Percentiles rank a stretch among this genome's conserved stretches.
phyloP scores from a whole-genome alignment of 768 basidiomycete genomes.

The Russula foetens region DNA sequence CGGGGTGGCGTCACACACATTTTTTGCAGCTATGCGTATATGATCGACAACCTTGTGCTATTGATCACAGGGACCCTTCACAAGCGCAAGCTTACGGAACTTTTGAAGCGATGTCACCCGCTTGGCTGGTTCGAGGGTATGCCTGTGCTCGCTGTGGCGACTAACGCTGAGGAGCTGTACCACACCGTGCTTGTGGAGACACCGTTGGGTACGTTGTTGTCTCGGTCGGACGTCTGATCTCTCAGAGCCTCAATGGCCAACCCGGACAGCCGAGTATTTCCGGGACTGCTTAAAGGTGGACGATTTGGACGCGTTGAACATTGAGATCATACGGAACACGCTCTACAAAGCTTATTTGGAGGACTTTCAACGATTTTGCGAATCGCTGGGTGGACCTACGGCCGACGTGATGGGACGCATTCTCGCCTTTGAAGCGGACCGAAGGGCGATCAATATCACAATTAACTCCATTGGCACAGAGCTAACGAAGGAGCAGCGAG shows the following conservation, averaged over 20 bases:
- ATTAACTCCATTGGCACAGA: constrained; percentile 98
- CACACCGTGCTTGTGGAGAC: constrained; percentile 97
- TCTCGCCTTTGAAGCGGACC: constrained; percentile 93
- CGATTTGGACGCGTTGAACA: constrained; percentile 97
- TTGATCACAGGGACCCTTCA: constrained; percentile 96
- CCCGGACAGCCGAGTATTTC: constrained; percentile 79
- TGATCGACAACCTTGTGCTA: constrained; percentile 99
- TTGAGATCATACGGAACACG: constrained; percentile 98
- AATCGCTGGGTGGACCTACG: constrained; percentile 76
- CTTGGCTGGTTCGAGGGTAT: constrained; percentile 96
- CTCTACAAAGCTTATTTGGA: constrained; percentile 99
- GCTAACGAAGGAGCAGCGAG: constrained; percentile 89
- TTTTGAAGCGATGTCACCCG: constrained; percentile 94
- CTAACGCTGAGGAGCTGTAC: constrained; percentile 96
- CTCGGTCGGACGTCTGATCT: neutral
- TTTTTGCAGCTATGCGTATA: constrained; percentile 78
- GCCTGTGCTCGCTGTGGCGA: constrained; percentile 98
- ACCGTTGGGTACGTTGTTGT: constrained; percentile 69
- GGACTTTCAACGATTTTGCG: constrained; percentile 85
- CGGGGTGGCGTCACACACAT: neutral
- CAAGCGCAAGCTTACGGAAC: constrained; percentile 94
- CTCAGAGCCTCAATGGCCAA: neutral
- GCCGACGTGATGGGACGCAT: constrained; percentile 88
- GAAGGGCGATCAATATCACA: constrained; percentile 95
- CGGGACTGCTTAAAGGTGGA: constrained; percentile 89